Percentiles rank a stretch among this genome's conserved stretches.
Conservation (phyloP, 2,329 filamentous ascomycete species). For the Colletotrichum eleusines region DNA sequence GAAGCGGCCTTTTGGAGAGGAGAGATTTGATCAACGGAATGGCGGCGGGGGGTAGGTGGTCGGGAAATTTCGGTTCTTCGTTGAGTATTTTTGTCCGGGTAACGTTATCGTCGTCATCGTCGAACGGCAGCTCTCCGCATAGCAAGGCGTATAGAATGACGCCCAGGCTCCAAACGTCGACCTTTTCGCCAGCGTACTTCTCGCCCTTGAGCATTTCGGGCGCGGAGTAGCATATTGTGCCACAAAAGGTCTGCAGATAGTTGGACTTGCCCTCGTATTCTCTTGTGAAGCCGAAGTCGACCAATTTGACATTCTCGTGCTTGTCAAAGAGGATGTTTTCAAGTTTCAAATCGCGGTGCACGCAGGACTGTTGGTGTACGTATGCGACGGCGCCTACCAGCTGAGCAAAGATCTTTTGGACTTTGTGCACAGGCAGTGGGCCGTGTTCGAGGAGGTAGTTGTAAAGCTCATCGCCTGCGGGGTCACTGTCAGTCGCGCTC, state of each 20-base stretch:
- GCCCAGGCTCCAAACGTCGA: slow-evolving; percentile 94
- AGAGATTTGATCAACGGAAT: slow-evolving; percentile 80
- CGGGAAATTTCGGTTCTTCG: slow-evolving; percentile 87
- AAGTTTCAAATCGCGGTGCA: slow-evolving; percentile 95
- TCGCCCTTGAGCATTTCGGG: slow-evolving; percentile 99
- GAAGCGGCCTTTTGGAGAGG: slow-evolving; percentile 89
- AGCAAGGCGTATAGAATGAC: slow-evolving; percentile 87
- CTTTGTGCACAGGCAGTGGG: slow-evolving; percentile 84
- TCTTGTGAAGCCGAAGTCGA: slow-evolving; percentile 97
- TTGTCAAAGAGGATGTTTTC: slow-evolving; percentile 98
- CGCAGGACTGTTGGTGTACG: slow-evolving; percentile 94
- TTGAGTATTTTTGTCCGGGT: slow-evolving; percentile 88
- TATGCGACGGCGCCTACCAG: slow-evolving; percentile 95
- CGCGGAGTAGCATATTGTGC: slow-evolving; percentile 96
- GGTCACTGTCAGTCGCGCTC: slow-evolving; percentile 46
- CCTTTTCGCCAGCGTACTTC: slow-evolving; percentile 97
- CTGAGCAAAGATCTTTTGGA: slow-evolving; percentile 96
- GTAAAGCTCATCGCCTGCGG: slow-evolving; percentile 91
- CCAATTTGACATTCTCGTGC: slow-evolving; percentile 95
- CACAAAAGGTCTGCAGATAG: slow-evolving; percentile 96
- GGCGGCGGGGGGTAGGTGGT: slow-evolving; percentile 82
- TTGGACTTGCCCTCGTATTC: slow-evolving; percentile 97
- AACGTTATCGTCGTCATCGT: slow-evolving; percentile 91
- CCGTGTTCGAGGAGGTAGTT: slow-evolving; percentile 93
- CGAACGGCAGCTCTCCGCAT: slow-evolving; percentile 90